Percentiles rank a stretch among this genome's conserved stretches.
These are phyloP conservation scores for Cyclotella sp. DNA, from an alignment of 108 stramenopile species.

Conservation along the genomic window DNA sequence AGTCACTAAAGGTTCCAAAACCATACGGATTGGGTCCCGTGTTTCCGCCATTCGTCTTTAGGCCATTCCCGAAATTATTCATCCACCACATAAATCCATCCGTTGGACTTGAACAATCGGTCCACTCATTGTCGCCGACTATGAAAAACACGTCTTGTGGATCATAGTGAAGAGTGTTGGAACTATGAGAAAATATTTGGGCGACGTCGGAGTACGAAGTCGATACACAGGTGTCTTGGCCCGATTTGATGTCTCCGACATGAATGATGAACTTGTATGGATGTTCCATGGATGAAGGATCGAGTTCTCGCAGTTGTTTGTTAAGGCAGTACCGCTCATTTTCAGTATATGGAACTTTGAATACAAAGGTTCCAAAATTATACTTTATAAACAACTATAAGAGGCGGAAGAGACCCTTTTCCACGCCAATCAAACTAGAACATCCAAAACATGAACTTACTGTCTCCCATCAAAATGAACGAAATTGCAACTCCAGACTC, in stretches of 20 bases:
- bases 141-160: constrained; percentile 14
- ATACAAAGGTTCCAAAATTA: neutral
- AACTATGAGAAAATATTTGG: constrained; percentile 12
- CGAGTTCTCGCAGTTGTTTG: constrained; percentile 16
- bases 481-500: neutral
- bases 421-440: neutral
- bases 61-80: constrained; percentile 24
- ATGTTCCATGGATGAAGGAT: constrained; percentile 3
- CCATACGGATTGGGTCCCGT: constrained; percentile 23
- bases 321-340: constrained; percentile 13
- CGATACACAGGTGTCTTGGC: neutral
- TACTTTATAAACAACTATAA: neutral
- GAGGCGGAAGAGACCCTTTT: neutral
- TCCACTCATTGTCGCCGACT: constrained; percentile 23
- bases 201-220: constrained; percentile 12
- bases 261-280: constrained; percentile 17
- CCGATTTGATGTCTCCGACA: constrained; percentile 16
- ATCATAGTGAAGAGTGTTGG: constrained; percentile 9
- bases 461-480: constrained; percentile 8
- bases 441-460: neutral
- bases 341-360: neutral
- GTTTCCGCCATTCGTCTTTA: constrained; percentile 19
- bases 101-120: neutral
- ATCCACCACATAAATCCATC: constrained; percentile 10
- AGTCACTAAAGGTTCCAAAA: constrained; percentile 24